A percentile compares a stretch with the other conserved stretches of the same genome.
Conservation (phyloP, 2,329 filamentous ascomycete genomes). For the Fusarium sp. region DNA sequence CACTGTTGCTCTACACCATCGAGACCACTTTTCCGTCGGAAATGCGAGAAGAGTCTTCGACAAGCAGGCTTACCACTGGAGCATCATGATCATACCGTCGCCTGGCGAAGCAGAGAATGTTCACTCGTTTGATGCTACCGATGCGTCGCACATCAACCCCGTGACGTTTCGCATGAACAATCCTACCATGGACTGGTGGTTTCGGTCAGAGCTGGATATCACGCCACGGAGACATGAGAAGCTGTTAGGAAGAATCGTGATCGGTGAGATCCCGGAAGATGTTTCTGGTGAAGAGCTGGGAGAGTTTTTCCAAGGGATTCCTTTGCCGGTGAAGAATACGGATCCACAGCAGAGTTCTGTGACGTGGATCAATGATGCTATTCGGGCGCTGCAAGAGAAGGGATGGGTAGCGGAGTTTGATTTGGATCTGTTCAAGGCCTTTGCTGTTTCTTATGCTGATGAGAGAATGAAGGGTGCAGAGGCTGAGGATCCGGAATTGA, state of each 20-base stretch:
- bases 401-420: conserved; percentile 45
- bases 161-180: conserved; percentile 49
- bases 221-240: conserved; percentile 39
- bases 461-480: conserved; percentile 38
- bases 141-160: conserved; percentile 47
- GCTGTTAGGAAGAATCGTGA: conserved; percentile 46
- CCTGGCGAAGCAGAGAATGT: conserved; percentile 24
- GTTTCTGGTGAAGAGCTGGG: conserved; percentile 36
- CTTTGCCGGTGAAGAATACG: conserved; percentile 48
- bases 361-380: conserved; percentile 48
- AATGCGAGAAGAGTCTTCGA: conserved; percentile 40
- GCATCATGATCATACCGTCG: conserved; percentile 44
- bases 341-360: conserved; percentile 53
- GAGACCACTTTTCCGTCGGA: conserved; percentile 46
- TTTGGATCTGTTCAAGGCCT: conserved; percentile 44
- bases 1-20: conserved; percentile 46
- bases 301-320: conserved; percentile 40
- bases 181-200: conserved; percentile 51
- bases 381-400: conserved; percentile 42
- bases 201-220: conserved; percentile 32
- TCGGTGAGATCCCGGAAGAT: conserved; percentile 41
- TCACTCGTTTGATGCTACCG: conserved; percentile 48
- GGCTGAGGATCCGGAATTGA: conserved; percentile 32
- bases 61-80: conserved; percentile 51
- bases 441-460: conserved; percentile 47